Percentiles rank a stretch among this genome's conserved stretches.
phyloP scores from a whole-genome alignment of 129 eudicot genomes.

The Helichrysum umbraculigerum region DNA sequence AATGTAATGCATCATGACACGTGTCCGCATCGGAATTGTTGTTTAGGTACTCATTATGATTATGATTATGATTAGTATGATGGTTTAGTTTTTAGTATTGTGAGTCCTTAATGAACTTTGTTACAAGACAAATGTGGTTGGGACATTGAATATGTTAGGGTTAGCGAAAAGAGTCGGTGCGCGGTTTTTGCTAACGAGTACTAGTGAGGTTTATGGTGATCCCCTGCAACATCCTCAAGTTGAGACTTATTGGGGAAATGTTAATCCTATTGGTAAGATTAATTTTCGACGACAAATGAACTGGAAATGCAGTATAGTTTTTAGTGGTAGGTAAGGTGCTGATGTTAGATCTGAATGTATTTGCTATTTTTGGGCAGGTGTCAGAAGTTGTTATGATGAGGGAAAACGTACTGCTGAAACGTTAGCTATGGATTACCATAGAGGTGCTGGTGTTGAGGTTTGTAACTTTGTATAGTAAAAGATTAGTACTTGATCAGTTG shows the following conservation, averaged over 20 bases:
- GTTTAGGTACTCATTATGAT: not conserved
- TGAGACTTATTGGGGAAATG: constrained; percentile 96
- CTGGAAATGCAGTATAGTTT: not conserved
- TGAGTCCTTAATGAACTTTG: constrained; percentile 17
- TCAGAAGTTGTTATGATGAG: constrained; percentile 93
- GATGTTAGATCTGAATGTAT: constrained; percentile 17
- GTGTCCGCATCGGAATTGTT: not conserved
- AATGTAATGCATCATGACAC: not conserved
- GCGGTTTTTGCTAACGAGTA: constrained; percentile 41
- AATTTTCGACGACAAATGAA: not conserved
- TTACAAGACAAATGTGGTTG: constrained; percentile 46
- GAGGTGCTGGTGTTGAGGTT: constrained; percentile 96
- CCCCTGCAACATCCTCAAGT: constrained; percentile 92
- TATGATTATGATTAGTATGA: not conserved
- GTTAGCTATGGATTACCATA: constrained; percentile 87
- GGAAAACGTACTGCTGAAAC: constrained; percentile 95
- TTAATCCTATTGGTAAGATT: constrained; percentile 81
- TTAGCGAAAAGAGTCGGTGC: constrained; percentile 36
- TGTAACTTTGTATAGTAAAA: not conserved
- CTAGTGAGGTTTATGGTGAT: constrained; percentile 91
- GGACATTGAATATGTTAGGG: constrained; percentile 44
- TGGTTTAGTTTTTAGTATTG: not conserved
- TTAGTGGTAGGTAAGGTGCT: not conserved
- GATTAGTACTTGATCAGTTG: not conserved
- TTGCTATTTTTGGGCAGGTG: constrained; percentile 61